A percentile compares a stretch with the other conserved stretches of the same genome.
phyloP scores from a whole-genome alignment of 2,329 filamentous ascomycete genomes.

The Aaosphaeria arxii region DNA sequence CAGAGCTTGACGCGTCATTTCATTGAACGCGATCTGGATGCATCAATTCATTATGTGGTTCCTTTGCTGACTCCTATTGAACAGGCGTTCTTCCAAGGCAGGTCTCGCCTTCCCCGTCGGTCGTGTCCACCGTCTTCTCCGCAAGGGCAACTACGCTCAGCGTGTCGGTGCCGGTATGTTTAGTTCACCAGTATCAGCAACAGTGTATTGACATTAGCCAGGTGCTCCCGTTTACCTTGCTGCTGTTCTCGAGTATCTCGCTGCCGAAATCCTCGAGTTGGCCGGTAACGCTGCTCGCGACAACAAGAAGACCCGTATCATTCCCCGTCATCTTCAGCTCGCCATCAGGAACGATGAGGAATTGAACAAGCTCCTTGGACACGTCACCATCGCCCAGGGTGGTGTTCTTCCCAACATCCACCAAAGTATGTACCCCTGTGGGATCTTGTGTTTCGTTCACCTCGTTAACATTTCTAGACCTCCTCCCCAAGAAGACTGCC shows the following conservation, averaged over 20 bases:
- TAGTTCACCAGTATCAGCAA: constrained; percentile 12
- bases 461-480: constrained; percentile 63
- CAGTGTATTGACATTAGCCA: constrained; percentile 28
- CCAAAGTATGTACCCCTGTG: constrained; percentile 70
- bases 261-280: constrained; percentile 97
- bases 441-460: constrained; percentile 4
- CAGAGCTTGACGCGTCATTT: background rate
- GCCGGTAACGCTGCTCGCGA: constrained; percentile 98
- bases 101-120: constrained; percentile 98
- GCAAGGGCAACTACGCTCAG: constrained; percentile 99
- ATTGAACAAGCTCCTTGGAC: constrained; percentile 96
- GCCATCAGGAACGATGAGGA: constrained; percentile 99
- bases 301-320: constrained; percentile 99
- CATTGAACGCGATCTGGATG: background rate
- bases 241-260: constrained; percentile 96
- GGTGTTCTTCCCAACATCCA: constrained; percentile 97
- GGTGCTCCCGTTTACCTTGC: constrained; percentile 92
- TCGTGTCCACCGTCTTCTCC: constrained; percentile 97
- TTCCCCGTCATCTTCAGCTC: constrained; percentile 96
- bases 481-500: constrained; percentile 97
- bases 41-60: constrained; percentile 13
- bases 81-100: constrained; percentile 97
- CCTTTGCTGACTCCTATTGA: constrained; percentile 23
- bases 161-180: constrained; percentile 75
- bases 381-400: constrained; percentile 95